Evolutionary conservation across 2,329 filamentous ascomycete species (phyloP).

Genomic region (Onygenales sp.): DNA sequence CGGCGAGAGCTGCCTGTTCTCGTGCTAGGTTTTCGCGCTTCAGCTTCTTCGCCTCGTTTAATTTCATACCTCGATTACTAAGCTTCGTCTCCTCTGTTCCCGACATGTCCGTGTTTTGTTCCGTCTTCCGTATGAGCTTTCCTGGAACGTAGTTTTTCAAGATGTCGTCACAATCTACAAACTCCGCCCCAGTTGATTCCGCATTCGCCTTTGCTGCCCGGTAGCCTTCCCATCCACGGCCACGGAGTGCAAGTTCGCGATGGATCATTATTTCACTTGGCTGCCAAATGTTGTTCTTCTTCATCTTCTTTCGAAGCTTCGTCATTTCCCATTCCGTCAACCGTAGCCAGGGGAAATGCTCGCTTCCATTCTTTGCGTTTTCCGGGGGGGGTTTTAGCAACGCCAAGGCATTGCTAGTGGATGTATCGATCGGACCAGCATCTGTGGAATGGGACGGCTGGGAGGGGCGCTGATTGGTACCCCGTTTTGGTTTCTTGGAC

Average conservation of each 20-base stretch:
- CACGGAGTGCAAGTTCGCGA: constrained; percentile 51
- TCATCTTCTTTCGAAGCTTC: constrained; percentile 57
- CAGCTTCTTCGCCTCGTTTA: constrained; percentile 53
- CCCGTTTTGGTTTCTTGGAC: constrained; percentile 35
- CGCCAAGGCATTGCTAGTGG: constrained; percentile 52
- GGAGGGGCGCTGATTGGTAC: constrained; percentile 15
- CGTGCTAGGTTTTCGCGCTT: constrained; percentile 45
- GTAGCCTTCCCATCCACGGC: constrained; percentile 45
- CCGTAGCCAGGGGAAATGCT: constrained; percentile 53
- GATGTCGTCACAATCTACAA: constrained; percentile 47
- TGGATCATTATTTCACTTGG: constrained; percentile 59
- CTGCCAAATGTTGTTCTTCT: constrained; percentile 62
- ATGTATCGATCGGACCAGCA: constrained; percentile 45
- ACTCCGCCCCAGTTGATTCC: constrained; percentile 42
- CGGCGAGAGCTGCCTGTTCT: constrained; percentile 37
- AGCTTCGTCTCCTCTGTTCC: constrained; percentile 41
- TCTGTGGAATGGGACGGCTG: constrained; percentile 1
- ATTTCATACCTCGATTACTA: constrained; percentile 50
- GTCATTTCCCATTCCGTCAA: constrained; percentile 61
- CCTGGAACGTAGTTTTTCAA: constrained; percentile 28
- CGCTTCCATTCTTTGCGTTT: constrained; percentile 51
- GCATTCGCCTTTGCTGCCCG: constrained; percentile 42
- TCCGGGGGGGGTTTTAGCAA: constrained; percentile 50
- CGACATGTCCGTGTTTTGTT: constrained; percentile 26
- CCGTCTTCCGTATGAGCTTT: constrained; percentile 30